Base-by-base conservation (phyloP, 805 yeast genomes). In the Saturnispora ahearnii region DNA sequence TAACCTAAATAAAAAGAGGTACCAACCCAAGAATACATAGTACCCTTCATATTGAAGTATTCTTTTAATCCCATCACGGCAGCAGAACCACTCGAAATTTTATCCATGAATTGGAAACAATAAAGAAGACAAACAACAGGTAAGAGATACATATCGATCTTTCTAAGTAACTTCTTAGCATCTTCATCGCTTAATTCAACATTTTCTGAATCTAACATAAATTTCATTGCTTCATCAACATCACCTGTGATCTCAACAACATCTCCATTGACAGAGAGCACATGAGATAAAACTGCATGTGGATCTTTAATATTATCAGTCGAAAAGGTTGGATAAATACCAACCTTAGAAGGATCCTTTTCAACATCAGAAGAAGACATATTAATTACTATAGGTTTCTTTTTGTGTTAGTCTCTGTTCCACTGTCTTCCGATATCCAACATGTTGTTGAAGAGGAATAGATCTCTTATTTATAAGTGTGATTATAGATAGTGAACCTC, bases 21-120 rank as follows among this genome's bases (percentile, higher is more conserved):
- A 24, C 69, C 62, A 38, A 64, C 45, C 81, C 84, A 77, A 45
- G 77, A 62, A 57, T 77, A 73, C 59, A 70, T 65, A 49, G 66
- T 65, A 7, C 78, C 75, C n/a, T 53, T 52, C 61, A 76, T 63
- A 29, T 67, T 49, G 24, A 63, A 63, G 56, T 72, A 77, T 9
- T 56, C 55, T 46, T 65, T 64, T 38, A 76, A 54, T 11, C 78
- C 78, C 55, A 73, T 66, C 42, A 76, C 64, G 5, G 78, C 71
- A 4, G 78, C 78, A 54, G 70, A 72, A 12, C 72, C 61, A 26
- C 67, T 62, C 10, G 74, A 64, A 15, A 65, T 61, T 53, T 75
- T 75, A 57, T 74, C 79, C 62, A 73, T 54, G 4, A 62, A 51
- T 49, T 63, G 66, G 12, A 56, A 50, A 49, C 65, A 60, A 51